A percentile compares a stretch with the other conserved stretches of the same genome.
phyloP scores from a whole-genome alignment of 2,329 filamentous ascomycete genomes.

The Fonsecaea pedrosoi region DNA sequence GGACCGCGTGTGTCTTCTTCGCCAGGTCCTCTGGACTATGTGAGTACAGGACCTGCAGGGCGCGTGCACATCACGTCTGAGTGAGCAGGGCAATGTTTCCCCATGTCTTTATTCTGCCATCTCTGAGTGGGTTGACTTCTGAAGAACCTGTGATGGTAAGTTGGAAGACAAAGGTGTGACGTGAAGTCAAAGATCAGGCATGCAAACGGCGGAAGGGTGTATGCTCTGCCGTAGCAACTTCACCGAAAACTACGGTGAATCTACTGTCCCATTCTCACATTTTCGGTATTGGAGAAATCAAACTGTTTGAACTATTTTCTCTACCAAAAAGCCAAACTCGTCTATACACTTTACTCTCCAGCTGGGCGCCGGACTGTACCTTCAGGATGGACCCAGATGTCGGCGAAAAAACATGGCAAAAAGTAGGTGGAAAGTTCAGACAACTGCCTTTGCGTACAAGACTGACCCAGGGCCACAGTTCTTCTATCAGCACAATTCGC shows the following conservation, averaged over 20 bases:
- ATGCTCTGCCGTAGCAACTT: neutral
- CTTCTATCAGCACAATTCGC: slow-evolving; percentile 28
- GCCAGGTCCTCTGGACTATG: neutral
- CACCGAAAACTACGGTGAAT: neutral
- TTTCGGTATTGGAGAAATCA: neutral
- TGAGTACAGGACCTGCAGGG: neutral
- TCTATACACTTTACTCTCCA: neutral
- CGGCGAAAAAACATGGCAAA: slow-evolving; percentile 22
- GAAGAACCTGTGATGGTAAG: neutral
- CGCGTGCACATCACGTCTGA: neutral
- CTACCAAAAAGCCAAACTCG: neutral
- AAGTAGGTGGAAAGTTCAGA: slow-evolving; percentile 10
- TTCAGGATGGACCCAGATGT: slow-evolving; percentile 17
- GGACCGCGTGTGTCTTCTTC: neutral
- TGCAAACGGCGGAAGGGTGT: neutral
- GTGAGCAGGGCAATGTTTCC: neutral
- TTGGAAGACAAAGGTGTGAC: neutral
- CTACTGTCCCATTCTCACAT: neutral
- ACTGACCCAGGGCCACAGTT: slow-evolving; percentile 26
- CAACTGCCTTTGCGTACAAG: neutral
- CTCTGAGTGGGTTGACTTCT: neutral
- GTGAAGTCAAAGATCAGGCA: neutral
- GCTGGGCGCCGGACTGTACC: neutral
- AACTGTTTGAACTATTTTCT: neutral
- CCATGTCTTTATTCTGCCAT: neutral